A percentile compares a stretch with the other conserved stretches of the same genome.
These are phyloP conservation scores for Nematocida sp. DNA, from an alignment of 371 early-diverging fungal species.

Conservation along the genomic window DNA sequence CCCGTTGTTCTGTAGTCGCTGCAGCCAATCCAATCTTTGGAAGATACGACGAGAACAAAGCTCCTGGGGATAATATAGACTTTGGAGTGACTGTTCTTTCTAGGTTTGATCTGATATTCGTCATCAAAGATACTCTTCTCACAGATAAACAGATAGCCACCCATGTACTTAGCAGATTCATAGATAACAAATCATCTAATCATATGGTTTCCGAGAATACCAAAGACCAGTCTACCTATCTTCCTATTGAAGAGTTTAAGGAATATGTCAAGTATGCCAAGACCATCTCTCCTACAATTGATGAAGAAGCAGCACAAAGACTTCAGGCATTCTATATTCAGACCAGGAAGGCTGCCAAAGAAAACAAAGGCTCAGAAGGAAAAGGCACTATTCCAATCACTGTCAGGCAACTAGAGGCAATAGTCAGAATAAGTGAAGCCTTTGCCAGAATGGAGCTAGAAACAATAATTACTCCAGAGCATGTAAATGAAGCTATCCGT, in stretches of 20 bases:
- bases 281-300: constrained; percentile 59
- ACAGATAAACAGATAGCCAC: constrained; percentile 70
- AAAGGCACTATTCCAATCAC: constrained; percentile 90
- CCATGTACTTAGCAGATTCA: constrained; percentile 57
- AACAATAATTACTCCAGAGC: constrained; percentile 74
- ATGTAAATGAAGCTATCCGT: constrained; percentile 95
- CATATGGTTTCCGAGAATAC: neutral
- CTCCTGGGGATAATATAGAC: constrained; percentile 85
- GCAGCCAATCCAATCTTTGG: constrained; percentile 99
- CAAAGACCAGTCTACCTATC: neutral
- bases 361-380: constrained; percentile 71
- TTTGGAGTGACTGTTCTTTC: constrained; percentile 95
- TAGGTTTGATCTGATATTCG: constrained; percentile 90
- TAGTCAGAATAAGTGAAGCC: constrained; percentile 94
- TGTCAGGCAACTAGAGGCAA: constrained; percentile 93
- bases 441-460: constrained; percentile 90
- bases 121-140: constrained; percentile 80
- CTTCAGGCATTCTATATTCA: constrained; percentile 84
- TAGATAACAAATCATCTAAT: constrained; percentile 40
- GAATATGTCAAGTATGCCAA: constrained; percentile 63
- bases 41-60: constrained; percentile 93
- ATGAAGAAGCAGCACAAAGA: constrained; percentile 57
- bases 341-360: constrained; percentile 77
- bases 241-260: constrained; percentile 47
- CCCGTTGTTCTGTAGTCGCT: constrained; percentile 90